Percentiles rank a stretch among this genome's conserved stretches.
Evolutionary conservation across 257 asterid species (phyloP).

Genomic region (Solanum raphanifolium): DNA sequence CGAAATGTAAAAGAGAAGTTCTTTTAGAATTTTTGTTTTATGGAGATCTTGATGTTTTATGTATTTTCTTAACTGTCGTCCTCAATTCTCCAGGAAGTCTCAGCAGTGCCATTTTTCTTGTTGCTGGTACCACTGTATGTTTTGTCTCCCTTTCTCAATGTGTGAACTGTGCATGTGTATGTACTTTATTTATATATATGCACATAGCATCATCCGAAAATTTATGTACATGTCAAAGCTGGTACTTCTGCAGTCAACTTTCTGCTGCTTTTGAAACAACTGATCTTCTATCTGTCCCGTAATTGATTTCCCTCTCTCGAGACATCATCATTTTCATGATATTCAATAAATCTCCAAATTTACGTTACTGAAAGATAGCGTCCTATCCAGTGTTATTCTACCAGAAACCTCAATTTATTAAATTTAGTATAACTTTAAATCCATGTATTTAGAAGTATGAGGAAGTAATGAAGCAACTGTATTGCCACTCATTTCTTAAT

Average conservation of each 20-base stretch:
- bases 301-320: background rate
- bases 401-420: background rate
- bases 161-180: background rate
- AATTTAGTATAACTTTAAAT: background rate
- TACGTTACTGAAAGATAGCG: background rate
- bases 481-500: background rate
- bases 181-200: background rate
- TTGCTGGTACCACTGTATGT: conserved; percentile 95
- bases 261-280: background rate
- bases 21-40: background rate
- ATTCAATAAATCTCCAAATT: background rate
- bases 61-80: conserved; percentile 5
- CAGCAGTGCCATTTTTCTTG: conserved; percentile 72
- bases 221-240: background rate
- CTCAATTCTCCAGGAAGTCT: conserved; percentile 57
- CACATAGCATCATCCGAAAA: background rate
- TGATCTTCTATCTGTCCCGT: background rate
- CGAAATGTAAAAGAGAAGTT: background rate
- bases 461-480: background rate
- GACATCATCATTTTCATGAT: background rate
- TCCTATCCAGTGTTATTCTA: background rate
- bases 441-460: background rate
- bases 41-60: background rate
- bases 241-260: background rate
- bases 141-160: background rate